phyloP scores from a whole-genome alignment of 192 early-diverging fungal genomes.

The Pilobolus umbonatus region DNA sequence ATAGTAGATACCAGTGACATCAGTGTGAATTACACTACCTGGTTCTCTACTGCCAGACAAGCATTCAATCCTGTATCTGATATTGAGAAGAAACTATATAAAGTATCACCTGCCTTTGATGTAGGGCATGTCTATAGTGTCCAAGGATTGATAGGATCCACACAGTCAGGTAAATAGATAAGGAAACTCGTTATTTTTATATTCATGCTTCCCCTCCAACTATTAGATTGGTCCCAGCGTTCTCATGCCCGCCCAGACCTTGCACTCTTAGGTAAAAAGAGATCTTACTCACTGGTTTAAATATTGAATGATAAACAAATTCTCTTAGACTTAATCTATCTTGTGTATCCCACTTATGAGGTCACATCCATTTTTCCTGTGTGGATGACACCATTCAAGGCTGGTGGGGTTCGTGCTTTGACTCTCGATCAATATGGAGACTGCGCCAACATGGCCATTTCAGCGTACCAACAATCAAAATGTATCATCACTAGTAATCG shows the following conservation, averaged over 20 bases:
- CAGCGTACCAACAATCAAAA: background rate
- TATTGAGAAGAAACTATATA: too few relatives aligned
- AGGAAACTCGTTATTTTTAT: background rate
- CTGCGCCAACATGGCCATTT: slow-evolving; percentile 1
- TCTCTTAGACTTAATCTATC: background rate
- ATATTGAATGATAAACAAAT: background rate
- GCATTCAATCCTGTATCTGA: background rate
- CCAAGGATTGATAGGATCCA: background rate
- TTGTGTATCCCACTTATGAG: background rate
- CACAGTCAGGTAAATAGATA: slow-evolving; percentile 6
- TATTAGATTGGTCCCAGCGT: slow-evolving; percentile 9
- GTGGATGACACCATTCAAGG: background rate
- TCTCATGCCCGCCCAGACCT: slow-evolving; percentile 13
- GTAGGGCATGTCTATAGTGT: background rate
- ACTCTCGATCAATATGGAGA: background rate
- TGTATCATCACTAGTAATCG: background rate
- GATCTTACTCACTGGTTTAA: background rate
- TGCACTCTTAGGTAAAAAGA: slow-evolving; percentile 10
- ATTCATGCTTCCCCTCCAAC: background rate
- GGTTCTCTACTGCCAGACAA: background rate
- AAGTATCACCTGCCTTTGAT: background rate
- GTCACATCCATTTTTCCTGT: slow-evolving; percentile 1
- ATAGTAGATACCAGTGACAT: slow-evolving; percentile 6
- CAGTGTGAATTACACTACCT: background rate
- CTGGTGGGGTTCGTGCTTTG: background rate